Conservation (phyloP, 352 stramenopile genomes). For the Phytophthora pluvialis region DNA sequence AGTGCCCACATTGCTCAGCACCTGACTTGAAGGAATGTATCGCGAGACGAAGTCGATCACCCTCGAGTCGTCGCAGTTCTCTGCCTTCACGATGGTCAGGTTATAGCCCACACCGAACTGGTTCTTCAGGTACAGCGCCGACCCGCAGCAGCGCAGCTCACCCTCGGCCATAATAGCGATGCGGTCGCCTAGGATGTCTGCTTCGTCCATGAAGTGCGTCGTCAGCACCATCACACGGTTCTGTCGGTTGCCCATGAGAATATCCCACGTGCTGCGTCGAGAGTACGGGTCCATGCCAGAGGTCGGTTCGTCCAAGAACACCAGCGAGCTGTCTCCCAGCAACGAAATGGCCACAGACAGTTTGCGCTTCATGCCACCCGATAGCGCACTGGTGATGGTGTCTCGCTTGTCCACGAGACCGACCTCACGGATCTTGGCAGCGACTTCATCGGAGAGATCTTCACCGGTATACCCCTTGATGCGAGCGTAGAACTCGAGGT, state of each 20-base stretch:
- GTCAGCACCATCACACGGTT: slow-evolving; percentile 85
- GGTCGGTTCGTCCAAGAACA: slow-evolving; percentile 92
- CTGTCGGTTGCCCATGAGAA: slow-evolving; percentile 57
- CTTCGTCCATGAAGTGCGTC: slow-evolving; percentile 96
- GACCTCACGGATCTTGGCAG: slow-evolving; percentile 55
- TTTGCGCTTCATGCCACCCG: slow-evolving; percentile 91
- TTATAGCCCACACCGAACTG: slow-evolving; percentile 70
- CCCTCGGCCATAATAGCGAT: slow-evolving; percentile 87
- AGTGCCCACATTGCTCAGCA: slow-evolving; percentile 62
- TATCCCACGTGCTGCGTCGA: slow-evolving; percentile 91
- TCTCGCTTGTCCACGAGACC: slow-evolving; percentile 65
- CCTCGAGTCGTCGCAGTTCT: slow-evolving; percentile 37
- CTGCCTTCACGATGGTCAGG: slow-evolving; percentile 64
- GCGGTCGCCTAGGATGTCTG: slow-evolving; percentile 84
- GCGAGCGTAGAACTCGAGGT: slow-evolving; percentile 66
- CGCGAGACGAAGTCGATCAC: slow-evolving; percentile 43
- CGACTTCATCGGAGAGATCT: slow-evolving; percentile 42
- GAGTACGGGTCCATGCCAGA: slow-evolving; percentile 95
- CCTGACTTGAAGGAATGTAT: slow-evolving; percentile 40
- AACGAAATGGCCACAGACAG: slow-evolving; percentile 89
- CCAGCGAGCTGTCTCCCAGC: slow-evolving; percentile 78
- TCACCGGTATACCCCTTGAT: slow-evolving; percentile 61
- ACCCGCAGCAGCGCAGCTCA: slow-evolving; percentile 53
- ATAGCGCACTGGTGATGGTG: slow-evolving; percentile 56
- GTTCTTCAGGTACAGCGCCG: slow-evolving; percentile 79